Percentiles rank a stretch among this genome's conserved stretches.
phyloP scores from a whole-genome alignment of 176 grass and related monocot genomes.

The Tuctoria greenei region DNA sequence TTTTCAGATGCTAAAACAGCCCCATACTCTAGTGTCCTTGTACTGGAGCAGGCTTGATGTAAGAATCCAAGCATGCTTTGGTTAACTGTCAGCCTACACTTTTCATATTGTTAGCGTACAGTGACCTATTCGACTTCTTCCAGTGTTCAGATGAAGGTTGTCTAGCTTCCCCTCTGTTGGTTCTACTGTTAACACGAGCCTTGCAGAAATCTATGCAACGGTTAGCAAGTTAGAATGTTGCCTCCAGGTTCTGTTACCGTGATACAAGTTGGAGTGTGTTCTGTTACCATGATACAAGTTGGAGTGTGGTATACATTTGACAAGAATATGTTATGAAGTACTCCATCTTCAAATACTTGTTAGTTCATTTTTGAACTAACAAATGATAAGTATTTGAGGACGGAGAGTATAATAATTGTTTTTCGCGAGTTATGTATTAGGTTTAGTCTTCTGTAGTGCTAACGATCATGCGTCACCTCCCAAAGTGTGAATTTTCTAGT shows the following conservation, averaged over 20 bases:
- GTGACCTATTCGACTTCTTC: constrained; percentile 5
- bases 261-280: constrained; percentile 1
- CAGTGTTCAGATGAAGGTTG: constrained; percentile 24
- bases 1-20: constrained; percentile 31
- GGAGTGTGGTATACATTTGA: not conserved
- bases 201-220: constrained; percentile 37
- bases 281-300: too few species aligned
- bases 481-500: too few species aligned
- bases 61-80: constrained; percentile 36
- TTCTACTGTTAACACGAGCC: constrained; percentile 45
- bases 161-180: not conserved
- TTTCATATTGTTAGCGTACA: constrained; percentile 12
- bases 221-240: constrained; percentile 26
- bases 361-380: too few species aligned
- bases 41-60: constrained; percentile 31
- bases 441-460: not conserved
- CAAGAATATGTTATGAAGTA: constrained; percentile 15
- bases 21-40: constrained; percentile 17
- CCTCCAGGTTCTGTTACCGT: not conserved
- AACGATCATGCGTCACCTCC: too few species aligned
- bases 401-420: constrained; percentile 2
- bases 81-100: constrained; percentile 31
- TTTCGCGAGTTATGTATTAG: not conserved
- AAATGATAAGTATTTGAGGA: too few species aligned
- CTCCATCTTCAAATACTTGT: too few species aligned